Percentiles rank a stretch among this genome's conserved stretches.
Conservation (phyloP, 306 rosid genomes). For the Citrullus mucosospermus region DNA sequence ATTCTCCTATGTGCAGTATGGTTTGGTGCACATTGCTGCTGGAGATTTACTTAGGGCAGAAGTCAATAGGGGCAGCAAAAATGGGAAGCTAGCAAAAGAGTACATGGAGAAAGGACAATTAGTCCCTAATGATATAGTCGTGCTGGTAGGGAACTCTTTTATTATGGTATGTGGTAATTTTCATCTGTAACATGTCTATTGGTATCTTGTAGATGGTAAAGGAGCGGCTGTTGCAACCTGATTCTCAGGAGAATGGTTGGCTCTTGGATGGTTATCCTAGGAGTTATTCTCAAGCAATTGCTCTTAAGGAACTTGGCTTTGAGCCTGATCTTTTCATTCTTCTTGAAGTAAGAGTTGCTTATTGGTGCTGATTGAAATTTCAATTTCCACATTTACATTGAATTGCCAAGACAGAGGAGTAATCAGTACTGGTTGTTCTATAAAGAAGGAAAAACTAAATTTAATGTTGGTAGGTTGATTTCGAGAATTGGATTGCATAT, state of each 20-base stretch:
- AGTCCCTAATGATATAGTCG: constrained; percentile 86
- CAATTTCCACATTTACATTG: background rate
- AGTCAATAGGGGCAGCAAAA: constrained; percentile 63
- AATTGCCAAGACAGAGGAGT: background rate
- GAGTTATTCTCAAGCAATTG: constrained; percentile 83
- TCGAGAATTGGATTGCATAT: background rate
- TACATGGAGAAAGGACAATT: constrained; percentile 76
- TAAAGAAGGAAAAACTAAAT: background rate
- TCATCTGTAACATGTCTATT: background rate
- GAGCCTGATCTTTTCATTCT: constrained; percentile 69
- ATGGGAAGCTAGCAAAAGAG: constrained; percentile 67
- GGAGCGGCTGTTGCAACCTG: constrained; percentile 59
- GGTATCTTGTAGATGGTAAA: constrained; percentile 59
- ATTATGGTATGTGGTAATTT: constrained; percentile 14
- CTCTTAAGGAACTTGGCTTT: constrained; percentile 48
- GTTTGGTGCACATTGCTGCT: constrained; percentile 83
- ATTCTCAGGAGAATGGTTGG: constrained; percentile 71
- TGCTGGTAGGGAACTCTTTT: constrained; percentile 36
- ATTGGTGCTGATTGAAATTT: background rate
- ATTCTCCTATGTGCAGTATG: constrained; percentile 56
- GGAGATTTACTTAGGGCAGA: constrained; percentile 95
- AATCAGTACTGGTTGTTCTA: background rate
- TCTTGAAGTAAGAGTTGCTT: constrained; percentile 42
- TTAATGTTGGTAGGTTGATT: background rate
- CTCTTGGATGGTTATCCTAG: constrained; percentile 95